phyloP scores from a whole-genome alignment of 192 early-diverging fungal species.

The Coemansia sp. region DNA sequence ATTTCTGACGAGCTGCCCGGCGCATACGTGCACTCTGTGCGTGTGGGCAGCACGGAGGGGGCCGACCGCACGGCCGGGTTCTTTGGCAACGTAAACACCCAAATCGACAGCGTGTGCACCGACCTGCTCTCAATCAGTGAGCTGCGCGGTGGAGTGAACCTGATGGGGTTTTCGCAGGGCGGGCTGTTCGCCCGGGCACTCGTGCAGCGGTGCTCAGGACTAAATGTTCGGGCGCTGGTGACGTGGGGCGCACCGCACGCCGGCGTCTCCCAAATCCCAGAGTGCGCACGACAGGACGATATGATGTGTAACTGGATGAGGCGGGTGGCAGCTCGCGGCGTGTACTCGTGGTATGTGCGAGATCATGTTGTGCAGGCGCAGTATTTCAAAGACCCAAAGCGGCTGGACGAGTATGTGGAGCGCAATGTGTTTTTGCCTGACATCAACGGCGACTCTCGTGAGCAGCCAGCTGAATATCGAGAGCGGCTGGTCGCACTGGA shows the following conservation, averaged over 20 bases:
- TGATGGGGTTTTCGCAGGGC: slow-evolving; percentile 88
- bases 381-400: slow-evolving; percentile 78
- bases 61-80: slow-evolving; percentile 80
- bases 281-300: slow-evolving; percentile 61
- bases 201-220: slow-evolving; percentile 77
- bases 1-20: slow-evolving; percentile 60
- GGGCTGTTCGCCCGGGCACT: slow-evolving; percentile 75
- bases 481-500: slow-evolving; percentile 63
- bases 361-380: slow-evolving; percentile 89
- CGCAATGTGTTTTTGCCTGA: slow-evolving; percentile 84
- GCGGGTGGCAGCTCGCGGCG: slow-evolving; percentile 73
- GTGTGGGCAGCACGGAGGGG: slow-evolving; percentile 62
- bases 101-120: slow-evolving; percentile 77
- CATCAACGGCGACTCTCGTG: slow-evolving; percentile 75
- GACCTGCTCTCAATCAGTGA: slow-evolving; percentile 60
- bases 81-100: slow-evolving; percentile 81
- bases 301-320: slow-evolving; percentile 72
- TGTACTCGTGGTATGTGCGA: slow-evolving; percentile 83
- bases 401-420: slow-evolving; percentile 69
- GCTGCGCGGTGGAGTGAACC: slow-evolving; percentile 77
- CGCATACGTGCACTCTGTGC: slow-evolving; percentile 75
- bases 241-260: slow-evolving; percentile 86
- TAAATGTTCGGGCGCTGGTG: slow-evolving; percentile 73
- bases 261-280: slow-evolving; percentile 78
- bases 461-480: slow-evolving; percentile 62